Evolutionary conservation across 2,329 filamentous ascomycete genomes (phyloP).

Genomic region (Hymenotorrendiella dingleyae): DNA sequence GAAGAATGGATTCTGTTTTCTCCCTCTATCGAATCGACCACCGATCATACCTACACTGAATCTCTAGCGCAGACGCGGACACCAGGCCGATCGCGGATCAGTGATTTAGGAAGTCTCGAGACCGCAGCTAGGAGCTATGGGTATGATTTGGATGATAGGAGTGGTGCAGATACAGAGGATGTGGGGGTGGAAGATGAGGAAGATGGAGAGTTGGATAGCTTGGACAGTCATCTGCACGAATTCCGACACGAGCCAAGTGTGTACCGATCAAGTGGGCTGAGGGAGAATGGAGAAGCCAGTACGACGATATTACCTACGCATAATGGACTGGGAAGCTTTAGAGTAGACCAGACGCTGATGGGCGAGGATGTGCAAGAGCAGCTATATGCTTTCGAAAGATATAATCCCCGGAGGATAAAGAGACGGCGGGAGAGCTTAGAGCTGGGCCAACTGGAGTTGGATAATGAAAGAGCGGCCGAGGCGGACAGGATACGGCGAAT

Average conservation of each 20-base stretch:
- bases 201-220: conserved; percentile 79
- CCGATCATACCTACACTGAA: conserved; percentile 63
- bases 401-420: conserved; percentile 65
- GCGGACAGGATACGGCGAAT: conserved; percentile 76
- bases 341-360: conserved; percentile 50
- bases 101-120: conserved; percentile 74
- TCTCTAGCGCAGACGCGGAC: conserved; percentile 59
- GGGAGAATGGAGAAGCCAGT: conserved; percentile 14
- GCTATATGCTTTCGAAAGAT: conserved; percentile 81
- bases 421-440: conserved; percentile 49
- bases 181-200: conserved; percentile 43
- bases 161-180: conserved; percentile 55
- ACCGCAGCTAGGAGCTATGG: conserved; percentile 57
- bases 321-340: conserved; percentile 86
- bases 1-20: conserved; percentile 98
- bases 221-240: conserved; percentile 86
- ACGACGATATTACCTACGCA: conserved; percentile 76
- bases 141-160: conserved; percentile 52
- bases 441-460: conserved; percentile 43
- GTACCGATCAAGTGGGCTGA: conserved; percentile 21
- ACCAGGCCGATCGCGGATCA: conserved; percentile 65
- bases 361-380: conserved; percentile 67
- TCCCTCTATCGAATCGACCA: conserved; percentile 60
- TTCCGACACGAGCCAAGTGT: conserved; percentile 58
- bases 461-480: conserved; percentile 53